Conservation (phyloP, 1,139 yeast species). For the Kodamaea suecica region DNA sequence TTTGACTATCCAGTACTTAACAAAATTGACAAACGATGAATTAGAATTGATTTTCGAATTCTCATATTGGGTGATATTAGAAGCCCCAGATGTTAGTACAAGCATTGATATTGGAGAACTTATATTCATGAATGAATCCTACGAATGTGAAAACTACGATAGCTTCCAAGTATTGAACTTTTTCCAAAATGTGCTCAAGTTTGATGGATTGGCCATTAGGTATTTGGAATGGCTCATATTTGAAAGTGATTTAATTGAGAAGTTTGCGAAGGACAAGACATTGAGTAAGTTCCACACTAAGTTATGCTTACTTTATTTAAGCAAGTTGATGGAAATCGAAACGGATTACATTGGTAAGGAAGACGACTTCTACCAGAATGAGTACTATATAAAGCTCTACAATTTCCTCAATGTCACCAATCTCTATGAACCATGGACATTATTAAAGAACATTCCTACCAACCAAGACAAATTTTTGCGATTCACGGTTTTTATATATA, state of each 20-base stretch:
- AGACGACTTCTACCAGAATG: constrained; percentile 15
- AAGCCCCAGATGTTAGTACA: constrained; percentile 14
- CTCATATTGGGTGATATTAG: constrained; percentile 52
- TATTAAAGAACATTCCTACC: constrained; percentile 38
- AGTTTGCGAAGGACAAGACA: constrained; percentile 30
- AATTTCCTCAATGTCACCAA: constrained; percentile 34
- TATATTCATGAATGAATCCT: constrained; percentile 67
- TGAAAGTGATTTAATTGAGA: constrained; percentile 44
- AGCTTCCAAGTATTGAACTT: constrained; percentile 51
- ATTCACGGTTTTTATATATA: constrained; percentile 58
- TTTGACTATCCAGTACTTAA: constrained; percentile 63
- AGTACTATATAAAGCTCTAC: constrained; percentile 34
- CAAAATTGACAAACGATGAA: constrained; percentile 51
- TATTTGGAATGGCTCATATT: constrained; percentile 61
- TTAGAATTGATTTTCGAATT: constrained; percentile 58
- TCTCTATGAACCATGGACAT: constrained; percentile 47
- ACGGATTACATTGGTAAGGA: constrained; percentile 4
- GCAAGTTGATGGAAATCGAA: constrained; percentile 24
- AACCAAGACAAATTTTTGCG: constrained; percentile 33
- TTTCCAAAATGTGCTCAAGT: constrained; percentile 26
- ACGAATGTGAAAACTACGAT: constrained; percentile 61
- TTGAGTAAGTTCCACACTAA: constrained; percentile 44
- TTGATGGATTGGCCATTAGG: constrained; percentile 37
- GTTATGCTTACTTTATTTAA: constrained; percentile 56
- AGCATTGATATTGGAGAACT: constrained; percentile 41